Evolutionary conservation across 257 asterid species (phyloP).

Genomic region (Lycium barbarum): DNA sequence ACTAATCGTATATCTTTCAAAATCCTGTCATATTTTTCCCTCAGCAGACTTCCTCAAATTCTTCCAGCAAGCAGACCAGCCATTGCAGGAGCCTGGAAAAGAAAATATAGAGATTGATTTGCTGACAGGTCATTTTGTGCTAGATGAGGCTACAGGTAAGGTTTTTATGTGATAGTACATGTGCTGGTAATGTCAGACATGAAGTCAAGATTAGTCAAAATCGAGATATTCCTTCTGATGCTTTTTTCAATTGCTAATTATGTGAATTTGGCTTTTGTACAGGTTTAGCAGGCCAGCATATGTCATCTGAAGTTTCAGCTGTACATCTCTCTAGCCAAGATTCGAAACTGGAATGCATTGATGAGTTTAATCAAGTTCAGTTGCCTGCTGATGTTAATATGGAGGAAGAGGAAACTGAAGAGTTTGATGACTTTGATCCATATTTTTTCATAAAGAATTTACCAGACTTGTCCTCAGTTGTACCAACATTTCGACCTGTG

Average conservation of each 20-base stretch:
- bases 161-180: conserved; percentile 31
- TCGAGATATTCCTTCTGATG: conserved; percentile 6
- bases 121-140: conserved; percentile 37
- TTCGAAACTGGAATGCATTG: conserved; percentile 81
- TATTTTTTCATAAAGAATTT: conserved; percentile 87
- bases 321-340: conserved; percentile 68
- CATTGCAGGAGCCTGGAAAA: conserved; percentile 56
- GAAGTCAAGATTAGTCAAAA: conserved; percentile 19
- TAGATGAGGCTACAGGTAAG: conserved; percentile 32
- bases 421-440: conserved; percentile 91
- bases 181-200: conserved; percentile 35
- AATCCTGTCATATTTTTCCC: conserved; percentile 32
- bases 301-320: conserved; percentile 73
- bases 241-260: conserved; percentile 32
- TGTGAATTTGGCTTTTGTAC: conserved; percentile 36
- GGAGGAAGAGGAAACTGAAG: conserved; percentile 80
- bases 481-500: conserved; percentile 79
- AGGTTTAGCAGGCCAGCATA: conserved; percentile 58
- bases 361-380: conserved; percentile 76
- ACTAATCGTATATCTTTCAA: conserved; percentile 23
- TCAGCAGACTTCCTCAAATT: conserved; percentile 60
- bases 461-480: conserved; percentile 82
- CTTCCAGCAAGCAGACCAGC: conserved; percentile 64
- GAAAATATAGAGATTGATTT: conserved; percentile 57
- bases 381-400: conserved; percentile 59